These are phyloP conservation scores for Boletus mariae DNA, from an alignment of 1,284 basidiomycete genomes.

Conservation along the genomic window DNA sequence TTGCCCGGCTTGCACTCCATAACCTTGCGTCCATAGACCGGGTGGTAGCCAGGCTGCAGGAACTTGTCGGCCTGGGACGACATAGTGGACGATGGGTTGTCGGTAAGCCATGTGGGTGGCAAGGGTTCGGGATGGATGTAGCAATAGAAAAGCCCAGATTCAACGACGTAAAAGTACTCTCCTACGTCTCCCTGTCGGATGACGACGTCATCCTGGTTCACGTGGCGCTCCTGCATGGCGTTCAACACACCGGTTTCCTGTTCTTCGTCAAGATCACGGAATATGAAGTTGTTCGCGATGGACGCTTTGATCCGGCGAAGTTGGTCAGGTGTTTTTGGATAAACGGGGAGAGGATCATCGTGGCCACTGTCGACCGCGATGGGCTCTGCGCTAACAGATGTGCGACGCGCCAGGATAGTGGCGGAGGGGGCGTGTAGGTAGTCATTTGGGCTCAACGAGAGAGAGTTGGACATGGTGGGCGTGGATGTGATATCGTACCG, in stretches of 20 bases:
- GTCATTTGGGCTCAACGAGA: constrained; percentile 49
- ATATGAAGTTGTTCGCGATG: constrained; percentile 89
- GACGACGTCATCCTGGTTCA: constrained; percentile 75
- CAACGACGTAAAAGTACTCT: constrained; percentile 97
- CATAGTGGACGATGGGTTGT: constrained; percentile 36
- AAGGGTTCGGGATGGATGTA: constrained; percentile 74
- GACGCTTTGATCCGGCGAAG: constrained; percentile 83
- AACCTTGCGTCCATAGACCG: constrained; percentile 78
- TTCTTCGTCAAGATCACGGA: constrained; percentile 95
- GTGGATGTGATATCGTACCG: constrained; percentile 48
- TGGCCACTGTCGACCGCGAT: constrained; percentile 76
- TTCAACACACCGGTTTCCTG: constrained; percentile 90
- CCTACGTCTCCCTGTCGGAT: constrained; percentile 97
- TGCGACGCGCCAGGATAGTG: constrained; percentile 84
- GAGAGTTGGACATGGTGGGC: constrained; percentile 39
- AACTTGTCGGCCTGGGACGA: constrained; percentile 47
- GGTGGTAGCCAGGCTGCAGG: constrained; percentile 60
- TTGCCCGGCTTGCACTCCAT: constrained; percentile 82
- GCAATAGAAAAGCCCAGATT: constrained; percentile 84
- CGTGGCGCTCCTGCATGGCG: constrained; percentile 90
- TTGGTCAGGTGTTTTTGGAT: constrained; percentile 84
- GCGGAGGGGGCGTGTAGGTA: constrained; percentile 65
- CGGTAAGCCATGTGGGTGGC: constrained; percentile 52
- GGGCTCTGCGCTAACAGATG: constrained; percentile 96
- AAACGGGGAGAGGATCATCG: constrained; percentile 68